Base-by-base conservation (phyloP, 305 asterid species). In the Plantago rigida region DNA sequence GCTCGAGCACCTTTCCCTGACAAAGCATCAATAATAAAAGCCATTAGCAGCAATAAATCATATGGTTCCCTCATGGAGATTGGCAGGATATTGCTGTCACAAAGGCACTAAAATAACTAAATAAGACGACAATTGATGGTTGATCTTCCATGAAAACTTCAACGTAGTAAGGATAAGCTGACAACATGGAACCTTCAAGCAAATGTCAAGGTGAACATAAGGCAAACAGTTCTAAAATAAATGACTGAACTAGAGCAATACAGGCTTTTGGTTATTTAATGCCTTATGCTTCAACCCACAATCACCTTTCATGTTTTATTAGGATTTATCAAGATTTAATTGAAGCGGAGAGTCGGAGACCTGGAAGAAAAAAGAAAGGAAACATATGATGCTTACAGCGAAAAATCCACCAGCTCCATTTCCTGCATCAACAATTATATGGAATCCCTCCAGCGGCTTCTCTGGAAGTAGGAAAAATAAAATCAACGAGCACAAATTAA, bases 361-460 rank as follows among this genome's bases (percentile, higher is more conserved):
- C 41, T 69, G 65, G 26, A 69, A 44, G 56, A 31, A 29, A 31
- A 15, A 51, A n/a, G 47, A 47, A 61, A 50, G 42, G 28, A 57
- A 65, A 65, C 45, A 62, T 15, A 22, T 39, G 47, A 59, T 46
- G 78, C 97, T 83, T 79, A 86, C 97, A 51, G 90, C 95, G 75
- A 92, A 92, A 71, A 92, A 92, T 56, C 99, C 99, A 65, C 99
- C 99, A 50, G 99, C 95, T 42, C 99, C 99, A 75, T 92, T 92
- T 69, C 99, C 99, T 50, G 99, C 99, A 78, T 92, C 99, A 66
- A 92, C 99, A 71, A 92, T 79, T 68, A 92, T 88, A 71, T 92
- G 97, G 85, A 92, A 84, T 69, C 97, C 97, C 65, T 88, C 94
- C 77, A 92, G 78, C 52, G 99, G 99, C 84, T 79, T 88, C 77